These are phyloP conservation scores for Didymella lethalis DNA, from an alignment of 2,329 filamentous ascomycete species.

Conservation along the genomic window DNA sequence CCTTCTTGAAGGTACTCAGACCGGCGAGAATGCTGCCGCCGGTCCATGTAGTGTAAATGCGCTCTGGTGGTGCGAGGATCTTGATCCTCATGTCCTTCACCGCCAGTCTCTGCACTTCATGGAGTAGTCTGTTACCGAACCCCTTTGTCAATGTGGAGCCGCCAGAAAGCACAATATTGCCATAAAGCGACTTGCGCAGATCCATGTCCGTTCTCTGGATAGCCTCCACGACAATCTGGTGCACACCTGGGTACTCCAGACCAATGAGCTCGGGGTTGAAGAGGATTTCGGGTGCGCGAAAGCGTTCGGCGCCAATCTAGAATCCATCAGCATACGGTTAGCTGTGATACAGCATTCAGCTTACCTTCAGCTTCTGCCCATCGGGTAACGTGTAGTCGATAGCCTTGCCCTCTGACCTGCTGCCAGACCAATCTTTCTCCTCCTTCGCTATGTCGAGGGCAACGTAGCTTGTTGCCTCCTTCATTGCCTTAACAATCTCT, in stretches of 20 bases:
- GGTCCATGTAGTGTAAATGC: conserved; percentile 99
- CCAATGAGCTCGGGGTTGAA: conserved; percentile 98
- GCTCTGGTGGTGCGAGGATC: conserved; percentile 96
- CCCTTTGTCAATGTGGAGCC: conserved; percentile 96
- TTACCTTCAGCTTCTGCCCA: conserved; percentile 89
- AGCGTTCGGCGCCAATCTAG: conserved; percentile 89
- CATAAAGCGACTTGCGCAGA: conserved; percentile 89
- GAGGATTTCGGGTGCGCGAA: conserved; percentile 94
- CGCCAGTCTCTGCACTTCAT: conserved; percentile 90
- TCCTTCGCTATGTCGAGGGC: conserved; percentile 90
- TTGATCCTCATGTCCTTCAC: conserved; percentile 99
- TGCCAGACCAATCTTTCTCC: conserved; percentile 90
- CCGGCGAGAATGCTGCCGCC: conserved; percentile 96
- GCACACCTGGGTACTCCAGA: conserved; percentile 93
- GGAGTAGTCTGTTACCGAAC: conserved; percentile 89
- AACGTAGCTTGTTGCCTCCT: conserved; percentile 93
- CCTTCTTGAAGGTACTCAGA: conserved; percentile 97
- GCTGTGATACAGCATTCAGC: conserved; percentile 17
- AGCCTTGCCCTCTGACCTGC: conserved; percentile 79
- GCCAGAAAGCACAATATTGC: conserved; percentile 96
- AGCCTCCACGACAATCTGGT: conserved; percentile 96
- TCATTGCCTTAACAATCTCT: conserved; percentile 96
- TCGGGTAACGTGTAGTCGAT: conserved; percentile 91
- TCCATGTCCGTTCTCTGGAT: conserved; percentile 96
- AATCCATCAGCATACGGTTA: conserved; percentile 32